Evolutionary conservation across 2,329 filamentous ascomycete genomes (phyloP), one percentile per base, ranked within the genome.

Genomic region (Trichoderma oligosporum): DNA sequence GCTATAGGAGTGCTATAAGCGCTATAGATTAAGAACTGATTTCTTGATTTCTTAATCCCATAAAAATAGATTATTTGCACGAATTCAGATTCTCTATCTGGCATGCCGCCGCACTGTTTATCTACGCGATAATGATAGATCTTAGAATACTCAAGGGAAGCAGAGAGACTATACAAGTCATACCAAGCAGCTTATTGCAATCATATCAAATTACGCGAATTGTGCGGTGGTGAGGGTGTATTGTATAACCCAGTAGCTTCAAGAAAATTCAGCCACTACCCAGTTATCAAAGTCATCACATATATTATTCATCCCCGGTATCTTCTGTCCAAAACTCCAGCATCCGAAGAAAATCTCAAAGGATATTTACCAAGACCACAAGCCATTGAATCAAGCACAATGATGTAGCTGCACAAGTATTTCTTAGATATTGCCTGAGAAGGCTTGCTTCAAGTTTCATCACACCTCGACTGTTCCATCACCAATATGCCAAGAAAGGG

Each of bases 351-450:
- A 65, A 67, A 66, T 46, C 42, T 47, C 65, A 61, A 65, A 41
- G 61, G 52, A 60, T 63, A 62, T 67, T 62, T 64, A 66, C 65
- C 63, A 65, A 68, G 59, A 62, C 66, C 58, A 60, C 66, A 68
- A 68, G 66, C 66, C 66, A 42, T 64, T 62, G 58, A 57, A 60
- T 53, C 64, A 58, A 20, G 29, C 47, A 42, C 7, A 24, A 25
- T n/a, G 24, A 24, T n/a, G 31, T 22, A 35, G 16, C 16, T n/a
- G 16, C 27, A 18, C 22, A 5, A 12, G 7, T 6, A 6, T 14
- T 38, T 18, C 27, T 20, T 18, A 22, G 33, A 27, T 5, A 14
- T 7, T n/a, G n/a, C 35, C 22, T 18, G 36, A 47, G 35, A 35
- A 8, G 9, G 2, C 9, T 20, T 45, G 18, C 16, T 8, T 27